Conservation (phyloP, 176 grass and related monocot species). For the Musa schizocarpa region DNA sequence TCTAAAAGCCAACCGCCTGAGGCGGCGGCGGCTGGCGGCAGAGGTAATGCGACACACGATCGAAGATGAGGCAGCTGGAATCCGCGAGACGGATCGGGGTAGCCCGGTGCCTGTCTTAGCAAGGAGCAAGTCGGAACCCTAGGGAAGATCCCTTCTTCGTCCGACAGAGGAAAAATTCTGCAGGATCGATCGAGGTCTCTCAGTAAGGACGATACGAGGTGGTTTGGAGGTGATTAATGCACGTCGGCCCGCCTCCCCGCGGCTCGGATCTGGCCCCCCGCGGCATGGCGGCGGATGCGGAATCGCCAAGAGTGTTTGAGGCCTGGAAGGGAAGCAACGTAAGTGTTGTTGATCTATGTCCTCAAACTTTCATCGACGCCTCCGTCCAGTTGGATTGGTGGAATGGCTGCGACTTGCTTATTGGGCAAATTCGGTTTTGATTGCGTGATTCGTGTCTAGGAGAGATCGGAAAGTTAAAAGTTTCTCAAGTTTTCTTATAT, state of each 20-base stretch:
- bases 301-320: constrained; percentile 71
- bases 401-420: neutral
- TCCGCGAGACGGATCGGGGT: neutral
- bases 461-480: neutral
- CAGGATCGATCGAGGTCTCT: neutral
- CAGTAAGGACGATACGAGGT: neutral
- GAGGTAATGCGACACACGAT: neutral
- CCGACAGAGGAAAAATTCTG: neutral
- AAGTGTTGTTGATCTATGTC: constrained; percentile 23
- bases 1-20: neutral
- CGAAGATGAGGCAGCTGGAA: neutral
- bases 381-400: neutral
- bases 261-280: constrained; percentile 18
- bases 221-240: constrained; percentile 35
- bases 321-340: constrained; percentile 94
- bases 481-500: neutral
- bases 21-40: neutral
- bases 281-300: constrained; percentile 23
- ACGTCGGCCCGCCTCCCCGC: constrained; percentile 47
- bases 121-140: neutral
- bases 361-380: neutral
- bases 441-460: neutral
- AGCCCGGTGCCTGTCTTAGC: neutral
- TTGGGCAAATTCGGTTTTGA: neutral
- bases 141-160: neutral